phyloP scores from a whole-genome alignment of 192 early-diverging fungal genomes.

The Coemansia sp. region DNA sequence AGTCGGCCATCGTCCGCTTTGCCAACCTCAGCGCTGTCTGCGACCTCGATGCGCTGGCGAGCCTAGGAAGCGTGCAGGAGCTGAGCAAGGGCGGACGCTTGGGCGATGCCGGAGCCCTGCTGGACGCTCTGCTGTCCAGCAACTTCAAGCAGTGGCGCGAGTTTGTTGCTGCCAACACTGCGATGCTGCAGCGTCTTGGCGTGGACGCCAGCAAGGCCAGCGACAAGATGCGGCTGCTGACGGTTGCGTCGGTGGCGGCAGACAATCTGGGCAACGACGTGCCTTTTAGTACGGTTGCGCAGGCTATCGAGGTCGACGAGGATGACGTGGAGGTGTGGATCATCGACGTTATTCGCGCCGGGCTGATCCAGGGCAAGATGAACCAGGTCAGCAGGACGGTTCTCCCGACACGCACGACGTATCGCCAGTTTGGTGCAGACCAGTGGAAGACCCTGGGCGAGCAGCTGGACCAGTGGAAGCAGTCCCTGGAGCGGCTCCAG shows the following conservation, averaged over 20 bases:
- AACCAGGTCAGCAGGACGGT: constrained; percentile 86
- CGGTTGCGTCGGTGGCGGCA: constrained; percentile 75
- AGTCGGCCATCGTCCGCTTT: constrained; percentile 66
- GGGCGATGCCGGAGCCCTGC: constrained; percentile 65
- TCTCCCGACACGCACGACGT: constrained; percentile 78
- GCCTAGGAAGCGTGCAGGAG: constrained; percentile 63
- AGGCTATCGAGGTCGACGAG: constrained; percentile 70
- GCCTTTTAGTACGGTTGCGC: constrained; percentile 71
- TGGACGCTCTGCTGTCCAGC: constrained; percentile 39
- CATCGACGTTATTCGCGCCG: constrained; percentile 89
- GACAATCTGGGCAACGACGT: constrained; percentile 67
- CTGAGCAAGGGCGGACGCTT: constrained; percentile 71
- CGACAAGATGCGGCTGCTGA: constrained; percentile 85
- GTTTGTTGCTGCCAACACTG: constrained; percentile 60
- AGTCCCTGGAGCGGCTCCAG: constrained; percentile 74
- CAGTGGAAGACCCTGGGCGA: constrained; percentile 80
- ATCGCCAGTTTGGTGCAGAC: constrained; percentile 75
- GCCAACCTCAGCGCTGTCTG: constrained; percentile 68
- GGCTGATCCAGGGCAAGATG: constrained; percentile 92
- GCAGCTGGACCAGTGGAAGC: constrained; percentile 76
- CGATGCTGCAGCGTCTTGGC: constrained; percentile 58
- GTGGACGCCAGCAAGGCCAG: constrained; percentile 57
- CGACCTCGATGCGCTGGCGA: constrained; percentile 74
- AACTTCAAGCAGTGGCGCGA: constrained; percentile 36
- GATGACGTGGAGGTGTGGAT: constrained; percentile 94